A percentile compares a stretch with the other conserved stretches of the same genome.
Conservation (phyloP, 768 basidiomycete species). For the Pleurotus platypus region DNA sequence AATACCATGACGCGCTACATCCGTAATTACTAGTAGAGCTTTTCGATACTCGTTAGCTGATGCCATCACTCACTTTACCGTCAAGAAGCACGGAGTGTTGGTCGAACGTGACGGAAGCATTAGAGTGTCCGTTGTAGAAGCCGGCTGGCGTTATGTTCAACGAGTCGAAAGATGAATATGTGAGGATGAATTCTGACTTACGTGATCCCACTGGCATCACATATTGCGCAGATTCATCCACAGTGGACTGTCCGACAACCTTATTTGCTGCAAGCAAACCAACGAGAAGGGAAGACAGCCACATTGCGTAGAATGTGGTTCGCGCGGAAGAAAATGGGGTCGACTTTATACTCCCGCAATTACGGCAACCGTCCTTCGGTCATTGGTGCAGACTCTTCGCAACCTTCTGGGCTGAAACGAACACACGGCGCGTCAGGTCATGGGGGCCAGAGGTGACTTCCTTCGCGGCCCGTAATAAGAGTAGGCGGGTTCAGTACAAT, state of each 20-base stretch:
- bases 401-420: too few species aligned
- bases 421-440: too few species aligned
- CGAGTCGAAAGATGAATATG: not conserved
- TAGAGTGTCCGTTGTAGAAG: constrained; percentile 24
- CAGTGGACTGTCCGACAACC: constrained; percentile 11
- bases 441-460: too few species aligned
- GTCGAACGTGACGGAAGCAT: constrained; percentile 28
- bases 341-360: not conserved
- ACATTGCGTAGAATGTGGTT: not conserved
- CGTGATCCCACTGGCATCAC: not conserved
- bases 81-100: constrained; percentile 32
- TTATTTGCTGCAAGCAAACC: not conserved
- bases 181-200: not conserved
- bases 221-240: constrained; percentile 8
- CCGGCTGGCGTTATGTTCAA: constrained; percentile 11
- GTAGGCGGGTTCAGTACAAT: too few species aligned
- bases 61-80: constrained; percentile 22
- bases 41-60: too few species aligned
- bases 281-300: not conserved
- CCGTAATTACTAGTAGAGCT: not conserved
- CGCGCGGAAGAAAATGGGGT: not conserved
- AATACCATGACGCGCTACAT: constrained; percentile 44
- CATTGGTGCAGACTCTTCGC: not conserved
- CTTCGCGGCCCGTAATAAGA: too few species aligned
- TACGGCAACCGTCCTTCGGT: not conserved